Conservation (phyloP, 352 stramenopile species). For the Phytophthora quininea region DNA sequence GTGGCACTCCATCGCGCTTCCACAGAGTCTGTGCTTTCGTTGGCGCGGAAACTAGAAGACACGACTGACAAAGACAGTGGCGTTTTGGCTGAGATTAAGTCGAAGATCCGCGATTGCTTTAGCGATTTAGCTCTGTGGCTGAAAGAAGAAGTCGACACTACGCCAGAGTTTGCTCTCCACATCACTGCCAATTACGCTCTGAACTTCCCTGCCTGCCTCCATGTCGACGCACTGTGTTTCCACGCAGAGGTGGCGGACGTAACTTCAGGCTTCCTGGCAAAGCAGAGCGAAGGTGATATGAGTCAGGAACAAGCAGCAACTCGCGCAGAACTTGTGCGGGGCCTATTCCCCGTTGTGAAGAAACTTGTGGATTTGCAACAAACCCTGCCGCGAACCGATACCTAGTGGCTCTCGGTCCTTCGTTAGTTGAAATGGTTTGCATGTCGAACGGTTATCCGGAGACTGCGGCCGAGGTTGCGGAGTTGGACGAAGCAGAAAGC, state of each 20-base stretch:
- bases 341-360: slow-evolving; percentile 38
- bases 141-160: slow-evolving; percentile 39
- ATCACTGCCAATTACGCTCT: slow-evolving; percentile 44
- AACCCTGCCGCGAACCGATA: slow-evolving; percentile 47
- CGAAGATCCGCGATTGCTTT: slow-evolving; percentile 36
- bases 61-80: slow-evolving; percentile 1
- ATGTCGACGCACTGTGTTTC: slow-evolving; percentile 35
- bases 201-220: slow-evolving; percentile 37
- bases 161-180: slow-evolving; percentile 48
- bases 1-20: slow-evolving; percentile 48
- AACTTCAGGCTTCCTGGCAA: slow-evolving; percentile 28
- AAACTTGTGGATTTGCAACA: slow-evolving; percentile 58
- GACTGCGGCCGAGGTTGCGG: slow-evolving; percentile 26
- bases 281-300: slow-evolving; percentile 12
- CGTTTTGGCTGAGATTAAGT: slow-evolving; percentile 23
- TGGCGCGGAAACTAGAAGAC: slow-evolving; percentile 40
- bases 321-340: slow-evolving; percentile 39
- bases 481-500: slow-evolving; percentile 51
- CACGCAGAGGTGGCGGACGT: slow-evolving; percentile 42
- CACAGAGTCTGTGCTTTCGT: slow-evolving; percentile 44
- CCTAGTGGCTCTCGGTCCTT: slow-evolving; percentile 45
- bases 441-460: slow-evolving; percentile 31
- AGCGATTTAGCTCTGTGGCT: slow-evolving; percentile 48
- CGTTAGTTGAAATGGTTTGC: slow-evolving; percentile 42
- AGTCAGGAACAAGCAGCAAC: slow-evolving; percentile 31